phyloP scores from a whole-genome alignment of 176 grass and related monocot genomes.

The maize (Zea mays) region Zm-B73-REFERENCE-NAM-5.0 NC_050098.1:17636501-17637000 shows the following conservation, averaged over 20 bases:
- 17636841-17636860: conserved; percentile 44
- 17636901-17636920: conserved; percentile 71
- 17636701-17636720: neutral
- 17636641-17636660: neutral
- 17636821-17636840: conserved; percentile 58
- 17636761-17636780: conserved; percentile 97
- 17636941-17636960: conserved; percentile 60
- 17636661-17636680: conserved; percentile 18
- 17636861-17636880: conserved; percentile 48
- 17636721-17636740: conserved; percentile 96
- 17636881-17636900: conserved; percentile 57
- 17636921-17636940: conserved; percentile 64
- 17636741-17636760: conserved; percentile 91
- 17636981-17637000: conserved; percentile 34
- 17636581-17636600: no score
- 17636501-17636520: no score
- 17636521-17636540: no score
- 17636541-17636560: no score
- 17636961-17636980: conserved; percentile 31
- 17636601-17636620: no score
- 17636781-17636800: conserved; percentile 92
- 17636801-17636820: conserved; percentile 87
- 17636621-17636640: no score
- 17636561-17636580: no score
- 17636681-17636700: neutral